Evolutionary conservation across 2,329 filamentous ascomycete genomes (phyloP), one percentile per base, ranked within the genome.

Genomic region (Microascus cirrosus): DNA sequence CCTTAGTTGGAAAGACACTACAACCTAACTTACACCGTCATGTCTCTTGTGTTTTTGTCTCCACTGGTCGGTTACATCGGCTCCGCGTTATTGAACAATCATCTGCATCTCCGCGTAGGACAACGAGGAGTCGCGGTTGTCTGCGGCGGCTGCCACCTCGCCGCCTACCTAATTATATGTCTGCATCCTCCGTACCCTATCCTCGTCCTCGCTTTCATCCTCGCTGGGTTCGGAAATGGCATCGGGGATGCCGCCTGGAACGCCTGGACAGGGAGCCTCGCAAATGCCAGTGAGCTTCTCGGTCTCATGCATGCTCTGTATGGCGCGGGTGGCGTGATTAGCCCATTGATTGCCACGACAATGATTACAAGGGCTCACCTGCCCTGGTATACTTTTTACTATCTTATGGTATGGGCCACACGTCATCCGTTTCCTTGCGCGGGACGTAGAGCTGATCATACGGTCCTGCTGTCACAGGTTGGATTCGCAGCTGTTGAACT

Each of bases 231-330:
- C 54, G 87, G 87, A 1, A 90, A 86, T 66, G 88, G 88, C 2
- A 70, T 90, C 10, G 77, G 82, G 57, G 86, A 83, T 62, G 77
- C 74, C 59, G 79, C 73, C 2, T 84, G 80, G 74, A 82, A 82
- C 65, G 79, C 79, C 8, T 83, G 78, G 77, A 68, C 82, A 22
- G 89, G 89, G 12, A 86, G 84, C 64, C 88, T 93, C 84, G 77
- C 81, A 12, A 81, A 82, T 59, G 73, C 86, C 7, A 91, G 92
- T 66, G 84, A 91, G 66, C 73, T 93, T 1, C 77, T 90, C 1
- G 88, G 89, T 1, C 76, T 90, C 59, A 70, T 92, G 28, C 87
- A 91, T 67, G 86, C 81, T 1, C 81, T 81, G 39, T 93, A 90
- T 65, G 87, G 87, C 0, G 65, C 89, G 0, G 89, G 89, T 0